Evolutionary conservation across 306 rosid species (phyloP).

Genomic region (Trifolium fragiferum): DNA sequence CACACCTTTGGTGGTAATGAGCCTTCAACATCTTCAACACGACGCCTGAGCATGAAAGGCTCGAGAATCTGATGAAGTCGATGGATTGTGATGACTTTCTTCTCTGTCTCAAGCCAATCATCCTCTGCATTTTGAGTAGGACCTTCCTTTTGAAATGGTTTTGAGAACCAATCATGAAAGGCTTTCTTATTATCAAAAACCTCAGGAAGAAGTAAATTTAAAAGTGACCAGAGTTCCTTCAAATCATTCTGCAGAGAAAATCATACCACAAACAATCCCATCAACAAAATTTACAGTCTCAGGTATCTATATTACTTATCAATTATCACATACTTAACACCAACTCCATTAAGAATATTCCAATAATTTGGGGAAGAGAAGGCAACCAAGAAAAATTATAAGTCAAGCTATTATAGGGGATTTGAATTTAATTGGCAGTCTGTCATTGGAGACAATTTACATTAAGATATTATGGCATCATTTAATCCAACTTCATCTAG

Average conservation of each 20-base stretch:
- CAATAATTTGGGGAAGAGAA: neutral
- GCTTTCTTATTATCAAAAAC: conserved; percentile 97
- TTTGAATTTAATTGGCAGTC: conserved; percentile 11
- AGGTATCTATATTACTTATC: conserved; percentile 25
- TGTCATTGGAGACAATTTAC: neutral
- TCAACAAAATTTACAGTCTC: conserved; percentile 20
- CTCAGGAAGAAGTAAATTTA: conserved; percentile 98
- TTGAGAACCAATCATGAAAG: conserved; percentile 97
- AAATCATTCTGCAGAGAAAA: conserved; percentile 82
- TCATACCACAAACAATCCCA: conserved; percentile 27
- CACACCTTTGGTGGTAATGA: conserved; percentile 91
- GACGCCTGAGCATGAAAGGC: conserved; percentile 99
- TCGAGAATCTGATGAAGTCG: conserved; percentile 99
- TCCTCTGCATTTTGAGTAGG: conserved; percentile 80
- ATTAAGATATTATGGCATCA: neutral
- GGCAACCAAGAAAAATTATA: conserved; percentile 9
- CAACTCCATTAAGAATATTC: conserved; percentile 1
- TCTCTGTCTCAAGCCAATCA: conserved; percentile 99
- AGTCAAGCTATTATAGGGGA: neutral
- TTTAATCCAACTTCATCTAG: neutral
- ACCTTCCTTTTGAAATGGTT: conserved; percentile 95
- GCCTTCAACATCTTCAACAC: conserved; percentile 99
- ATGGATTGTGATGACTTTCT: conserved; percentile 91
- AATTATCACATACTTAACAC: conserved; percentile 16
- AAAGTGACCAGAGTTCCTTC: conserved; percentile 99